Conservation (phyloP, 371 early-diverging fungal species). For the Coemansia sp. region DNA sequence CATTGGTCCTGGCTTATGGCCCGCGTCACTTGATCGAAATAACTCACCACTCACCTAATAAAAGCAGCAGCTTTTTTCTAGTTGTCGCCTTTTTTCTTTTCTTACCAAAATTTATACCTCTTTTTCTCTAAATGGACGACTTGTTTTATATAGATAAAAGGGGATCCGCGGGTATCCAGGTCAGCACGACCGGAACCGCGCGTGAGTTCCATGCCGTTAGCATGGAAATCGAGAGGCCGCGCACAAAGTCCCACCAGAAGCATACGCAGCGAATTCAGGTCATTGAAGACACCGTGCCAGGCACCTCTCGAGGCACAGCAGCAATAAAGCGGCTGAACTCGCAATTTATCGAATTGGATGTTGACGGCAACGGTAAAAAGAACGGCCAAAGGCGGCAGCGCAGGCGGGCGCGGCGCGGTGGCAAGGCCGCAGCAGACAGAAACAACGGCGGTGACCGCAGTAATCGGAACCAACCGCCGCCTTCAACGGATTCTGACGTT, state of each 20-base stretch:
- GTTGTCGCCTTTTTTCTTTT: not conserved
- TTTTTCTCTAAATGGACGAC: conserved; percentile 25
- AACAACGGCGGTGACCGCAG: not conserved
- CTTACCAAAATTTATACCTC: not conserved
- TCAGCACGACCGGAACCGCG: not conserved
- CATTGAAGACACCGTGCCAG: conserved; percentile 15
- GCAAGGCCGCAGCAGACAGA: conserved; percentile 4
- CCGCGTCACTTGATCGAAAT: not conserved
- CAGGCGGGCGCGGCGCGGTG: not conserved
- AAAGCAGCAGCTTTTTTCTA: not conserved
- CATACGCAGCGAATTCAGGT: conserved; percentile 1
- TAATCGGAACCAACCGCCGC: conserved; percentile 8
- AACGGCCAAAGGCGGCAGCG: not conserved
- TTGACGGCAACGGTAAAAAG: not conserved
- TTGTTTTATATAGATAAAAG: conserved; percentile 40
- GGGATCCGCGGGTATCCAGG: conserved; percentile 5
- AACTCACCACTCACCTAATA: not conserved
- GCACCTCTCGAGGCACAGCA: not conserved
- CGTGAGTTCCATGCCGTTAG: conserved; percentile 6
- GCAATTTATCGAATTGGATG: conserved; percentile 25
- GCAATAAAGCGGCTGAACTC: conserved; percentile 14
- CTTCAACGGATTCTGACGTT: conserved; percentile 1
- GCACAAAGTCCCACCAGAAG: not conserved
- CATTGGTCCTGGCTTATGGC: too few relatives aligned
- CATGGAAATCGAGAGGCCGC: not conserved